phyloP scores from a whole-genome alignment of 78 protist species.

The Dictyostelium capitatum region DNA sequence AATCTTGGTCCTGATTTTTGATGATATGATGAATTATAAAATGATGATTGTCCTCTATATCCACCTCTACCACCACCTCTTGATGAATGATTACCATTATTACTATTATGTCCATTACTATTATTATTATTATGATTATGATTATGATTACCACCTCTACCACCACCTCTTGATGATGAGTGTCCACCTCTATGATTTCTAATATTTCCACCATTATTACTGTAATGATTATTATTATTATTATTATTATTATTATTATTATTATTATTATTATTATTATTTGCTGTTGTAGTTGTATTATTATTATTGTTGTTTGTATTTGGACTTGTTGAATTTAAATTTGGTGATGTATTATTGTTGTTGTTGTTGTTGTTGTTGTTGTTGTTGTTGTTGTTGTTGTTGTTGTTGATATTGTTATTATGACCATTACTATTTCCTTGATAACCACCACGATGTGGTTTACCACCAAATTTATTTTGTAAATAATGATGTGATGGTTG shows the following conservation, averaged over 20 bases:
- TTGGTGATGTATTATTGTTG: neutral
- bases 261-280: too few species aligned
- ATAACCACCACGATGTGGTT: neutral
- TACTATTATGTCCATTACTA: neutral
- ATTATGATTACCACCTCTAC: neutral
- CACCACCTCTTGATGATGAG: neutral
- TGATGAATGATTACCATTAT: neutral
- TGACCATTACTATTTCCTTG: neutral
- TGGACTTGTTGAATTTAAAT: neutral
- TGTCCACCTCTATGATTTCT: constrained; percentile 15
- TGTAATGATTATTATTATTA: neutral
- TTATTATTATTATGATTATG: neutral
- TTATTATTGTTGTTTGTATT: neutral
- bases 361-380: neutral
- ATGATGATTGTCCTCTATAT: constrained; percentile 8
- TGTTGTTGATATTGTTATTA: neutral
- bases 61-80: constrained; percentile 65
- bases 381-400: neutral
- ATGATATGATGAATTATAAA: constrained; percentile 34
- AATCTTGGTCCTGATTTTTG: constrained; percentile 30
- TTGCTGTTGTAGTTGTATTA: neutral
- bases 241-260: neutral
- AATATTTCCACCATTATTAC: neutral
- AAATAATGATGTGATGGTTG: neutral
- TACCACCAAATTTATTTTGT: neutral